Base-by-base conservation (phyloP, 2,329 filamentous ascomycete genomes). In the Uncinocarpus reesii region DNA sequence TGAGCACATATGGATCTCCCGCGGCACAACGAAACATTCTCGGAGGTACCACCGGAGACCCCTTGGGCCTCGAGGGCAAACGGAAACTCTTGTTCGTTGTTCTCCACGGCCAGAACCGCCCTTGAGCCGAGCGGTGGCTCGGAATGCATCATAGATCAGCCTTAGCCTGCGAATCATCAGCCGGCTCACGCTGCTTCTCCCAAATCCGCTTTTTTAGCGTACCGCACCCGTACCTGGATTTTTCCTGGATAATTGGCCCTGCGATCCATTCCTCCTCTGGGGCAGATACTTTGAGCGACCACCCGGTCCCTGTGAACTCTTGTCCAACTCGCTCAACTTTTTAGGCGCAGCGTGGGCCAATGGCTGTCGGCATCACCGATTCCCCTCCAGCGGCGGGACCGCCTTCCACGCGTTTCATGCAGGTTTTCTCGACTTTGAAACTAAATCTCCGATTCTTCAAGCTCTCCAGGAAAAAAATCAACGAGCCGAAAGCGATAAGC, bases 61-160 rank as follows among this genome's bases (percentile, higher is more conserved):
- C 3, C 11, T 15, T 35, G 4, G 6, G 7, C 10, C n/a, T 37
- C 18, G 15, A 20, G n/a, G 20, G 20, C 11, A 20, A n/a, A n/a
- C n/a, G n/a, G n/a, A n/a, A n/a, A n/a, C n/a, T n/a, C n/a, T n/a
- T n/a, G n/a, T n/a, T n/a, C n/a, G n/a, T n/a, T n/a, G n/a, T n/a
- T n/a, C n/a, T n/a, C n/a, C n/a, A n/a, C n/a, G n/a, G n/a, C n/a
- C n/a, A n/a, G n/a, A n/a, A n/a, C n/a, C n/a, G n/a, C n/a, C n/a
- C n/a, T n/a, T n/a, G n/a, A n/a, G n/a, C 26, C 26, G 16, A 31
- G 13, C 15, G n/a, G 4, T 43, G 41, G 41, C 8, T 13, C 15
- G 28, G 7, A 32, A 43, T 43, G 24, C 41, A 43, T 43, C 41
- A 43, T 43, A n/a, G 41, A 43, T 34, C 41, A 13, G 4, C 41